Percentiles rank a stretch among this genome's conserved stretches.
Conservation (phyloP, 140 eudicot genomes). For the Anethum foeniculum region DNA sequence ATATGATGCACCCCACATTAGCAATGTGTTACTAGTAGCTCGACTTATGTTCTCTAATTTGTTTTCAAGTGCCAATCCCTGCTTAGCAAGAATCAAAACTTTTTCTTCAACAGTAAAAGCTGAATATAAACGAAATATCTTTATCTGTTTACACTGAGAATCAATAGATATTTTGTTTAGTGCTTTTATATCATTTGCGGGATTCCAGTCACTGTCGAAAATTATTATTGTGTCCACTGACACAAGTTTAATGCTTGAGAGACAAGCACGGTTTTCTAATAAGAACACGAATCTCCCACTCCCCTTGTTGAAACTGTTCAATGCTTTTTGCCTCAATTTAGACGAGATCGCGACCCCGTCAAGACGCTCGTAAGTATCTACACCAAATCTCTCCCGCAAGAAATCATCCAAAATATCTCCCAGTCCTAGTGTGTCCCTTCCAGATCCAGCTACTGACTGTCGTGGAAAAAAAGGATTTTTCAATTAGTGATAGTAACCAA, state of each 20-base stretch:
- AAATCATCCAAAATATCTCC: slow-evolving; percentile 84
- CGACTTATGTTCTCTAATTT: slow-evolving; percentile 36
- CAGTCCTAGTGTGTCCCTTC: slow-evolving; percentile 33
- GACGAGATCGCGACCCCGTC: slow-evolving; percentile 41
- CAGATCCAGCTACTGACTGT: slow-evolving; percentile 53
- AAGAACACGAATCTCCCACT: slow-evolving; percentile 59
- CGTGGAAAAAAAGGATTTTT: neutral
- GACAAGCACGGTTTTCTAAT: slow-evolving; percentile 76
- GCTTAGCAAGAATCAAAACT: slow-evolving; percentile 55
- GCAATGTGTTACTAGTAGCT: slow-evolving; percentile 43
- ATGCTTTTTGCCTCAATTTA: slow-evolving; percentile 55
- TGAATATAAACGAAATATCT: slow-evolving; percentile 68
- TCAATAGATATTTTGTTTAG: slow-evolving; percentile 55
- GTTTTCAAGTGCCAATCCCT: slow-evolving; percentile 36
- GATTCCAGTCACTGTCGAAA: slow-evolving; percentile 77
- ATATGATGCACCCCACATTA: slow-evolving; percentile 72
- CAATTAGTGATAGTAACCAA: slow-evolving; percentile 2
- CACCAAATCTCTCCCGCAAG: slow-evolving; percentile 65
- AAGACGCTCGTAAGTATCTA: slow-evolving; percentile 65
- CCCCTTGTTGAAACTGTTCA: slow-evolving; percentile 62
- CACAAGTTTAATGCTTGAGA: slow-evolving; percentile 44
- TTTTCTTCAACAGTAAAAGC: slow-evolving; percentile 72
- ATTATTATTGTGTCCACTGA: slow-evolving; percentile 60
- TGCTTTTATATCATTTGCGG: slow-evolving; percentile 67
- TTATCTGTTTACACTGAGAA: slow-evolving; percentile 45